Conservation (phyloP, 768 basidiomycete genomes). For the Russula griseocarnosa region DNA sequence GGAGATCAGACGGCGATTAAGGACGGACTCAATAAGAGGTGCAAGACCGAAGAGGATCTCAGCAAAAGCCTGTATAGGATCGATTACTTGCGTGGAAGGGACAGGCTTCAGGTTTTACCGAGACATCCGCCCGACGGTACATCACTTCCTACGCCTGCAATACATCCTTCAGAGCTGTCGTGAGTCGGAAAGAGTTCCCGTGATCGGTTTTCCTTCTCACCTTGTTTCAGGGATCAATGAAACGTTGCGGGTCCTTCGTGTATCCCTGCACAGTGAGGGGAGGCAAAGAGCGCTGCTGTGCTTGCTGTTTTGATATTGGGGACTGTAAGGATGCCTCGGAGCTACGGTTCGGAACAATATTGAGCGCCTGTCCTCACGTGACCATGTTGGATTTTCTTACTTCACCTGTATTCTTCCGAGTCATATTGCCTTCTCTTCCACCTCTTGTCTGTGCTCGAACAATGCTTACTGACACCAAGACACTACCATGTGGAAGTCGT, state of each 20-base stretch:
- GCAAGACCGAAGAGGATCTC: slow-evolving; percentile 2
- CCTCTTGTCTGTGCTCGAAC: no score
- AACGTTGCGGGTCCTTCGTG: background rate
- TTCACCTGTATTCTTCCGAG: no score
- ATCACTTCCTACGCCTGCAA: background rate
- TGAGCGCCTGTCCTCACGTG: no score
- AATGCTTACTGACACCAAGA: no score
- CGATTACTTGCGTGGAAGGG: slow-evolving; percentile 9
- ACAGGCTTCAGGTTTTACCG: slow-evolving; percentile 17
- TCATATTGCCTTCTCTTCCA: no score
- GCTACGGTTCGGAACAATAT: no score
- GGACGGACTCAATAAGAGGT: slow-evolving; percentile 3
- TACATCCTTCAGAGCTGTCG: background rate
- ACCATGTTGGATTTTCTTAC: no score
- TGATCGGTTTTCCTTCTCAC: background rate
- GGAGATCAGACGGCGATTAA: background rate
- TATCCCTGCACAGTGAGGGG: background rate
- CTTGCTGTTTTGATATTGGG: background rate
- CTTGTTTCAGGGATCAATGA: background rate
- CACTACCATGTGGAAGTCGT: no score
- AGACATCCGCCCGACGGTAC: background rate
- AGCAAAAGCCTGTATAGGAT: slow-evolving; percentile 1
- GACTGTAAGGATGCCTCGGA: no score
- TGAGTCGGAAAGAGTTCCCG: background rate
- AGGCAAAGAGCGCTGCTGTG: background rate